Base-by-base conservation (phyloP, 768 basidiomycete species). In the Hericium rajendrae region DNA sequence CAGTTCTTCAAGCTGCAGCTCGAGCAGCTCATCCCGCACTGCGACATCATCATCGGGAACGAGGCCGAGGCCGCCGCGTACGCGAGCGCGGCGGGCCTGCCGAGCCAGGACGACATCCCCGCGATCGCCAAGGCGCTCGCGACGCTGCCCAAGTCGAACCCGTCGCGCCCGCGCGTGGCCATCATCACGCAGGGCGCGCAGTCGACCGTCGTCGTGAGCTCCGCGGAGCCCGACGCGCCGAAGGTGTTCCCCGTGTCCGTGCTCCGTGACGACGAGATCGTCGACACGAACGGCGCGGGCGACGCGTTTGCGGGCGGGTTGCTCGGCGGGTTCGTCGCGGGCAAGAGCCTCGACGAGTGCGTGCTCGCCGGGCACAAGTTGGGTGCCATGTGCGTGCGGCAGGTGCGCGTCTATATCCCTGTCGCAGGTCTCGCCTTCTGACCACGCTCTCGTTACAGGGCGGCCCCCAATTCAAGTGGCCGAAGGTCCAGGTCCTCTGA, bases 301-400 rank as follows among this genome's bases (percentile, higher is more conserved):
- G 95, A 99, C 69, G 92, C 91, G 46, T 98, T 99, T 65, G 93
- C 94, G 24, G 97, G 95, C 57, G 97, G 91, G 40, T 94, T 98
- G 80, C 72, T 97, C 54, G 97, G 91, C 53, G 94, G 87, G 1
- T 77, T 82, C 56, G 84, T 91, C 53, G 70, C 80, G 38, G 94
- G 92, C 12, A 97, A 91, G 78, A 72, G 67, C 28, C 66, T 91
- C 28, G 84, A 87, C 18, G 85, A 92, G 70, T 79, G 79, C 50
- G 80, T 99, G 58, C 82, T 87, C 73, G 83, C 79, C 28, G 97
- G 95, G 1, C 95, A 98, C 73, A 85, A 83, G 70, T 64, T 97
- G 65, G 94, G 88, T 41, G 74, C 81, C 51, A 90, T 94, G 80
- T 88, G 86, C 74, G 86, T 97, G 53, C 81, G 86, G 66, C 80